These are phyloP conservation scores for Pythium volutum DNA, from an alignment of 352 stramenopile species.

Conservation along the genomic window DNA sequence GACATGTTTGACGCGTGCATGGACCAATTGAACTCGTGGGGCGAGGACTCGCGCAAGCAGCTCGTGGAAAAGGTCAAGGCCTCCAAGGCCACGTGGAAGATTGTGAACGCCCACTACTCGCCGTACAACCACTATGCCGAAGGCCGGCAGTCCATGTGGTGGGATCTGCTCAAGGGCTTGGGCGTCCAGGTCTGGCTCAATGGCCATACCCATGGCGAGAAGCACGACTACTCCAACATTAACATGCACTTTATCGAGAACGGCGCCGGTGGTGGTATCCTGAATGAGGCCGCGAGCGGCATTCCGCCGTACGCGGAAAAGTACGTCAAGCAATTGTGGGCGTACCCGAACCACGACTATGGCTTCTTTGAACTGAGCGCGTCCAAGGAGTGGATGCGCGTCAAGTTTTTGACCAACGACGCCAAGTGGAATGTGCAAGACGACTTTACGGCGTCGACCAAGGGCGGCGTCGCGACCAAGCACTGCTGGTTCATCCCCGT, in stretches of 20 bases:
- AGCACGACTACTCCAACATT: conserved; percentile 62
- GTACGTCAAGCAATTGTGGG: conserved; percentile 67
- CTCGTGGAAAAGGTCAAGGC: conserved; percentile 49
- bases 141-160: conserved; percentile 46
- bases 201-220: conserved; percentile 71
- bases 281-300: conserved; percentile 66
- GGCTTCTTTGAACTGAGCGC: conserved; percentile 64
- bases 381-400: conserved; percentile 59
- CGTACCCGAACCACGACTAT: conserved; percentile 60
- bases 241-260: conserved; percentile 81
- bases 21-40: conserved; percentile 56
- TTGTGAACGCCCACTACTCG: conserved; percentile 83
- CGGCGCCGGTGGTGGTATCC: conserved; percentile 64
- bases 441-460: conserved; percentile 40
- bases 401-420: conserved; percentile 66
- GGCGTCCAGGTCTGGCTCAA: conserved; percentile 68
- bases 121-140: conserved; percentile 76
- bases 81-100: conserved; percentile 79
- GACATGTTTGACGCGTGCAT: conserved; percentile 75
- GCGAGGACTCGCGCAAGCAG: conserved; percentile 48
- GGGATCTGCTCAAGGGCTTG: conserved; percentile 45
- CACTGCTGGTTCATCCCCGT: conserved; percentile 77
- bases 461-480: conserved; percentile 54
- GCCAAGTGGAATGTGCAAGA: conserved; percentile 52
- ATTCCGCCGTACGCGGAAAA: conserved; percentile 55